Evolutionary conservation across 495 filamentous ascomycete genomes (phyloP), one percentile per base, ranked within the genome.

Genomic region (Neurospora sp.): DNA sequence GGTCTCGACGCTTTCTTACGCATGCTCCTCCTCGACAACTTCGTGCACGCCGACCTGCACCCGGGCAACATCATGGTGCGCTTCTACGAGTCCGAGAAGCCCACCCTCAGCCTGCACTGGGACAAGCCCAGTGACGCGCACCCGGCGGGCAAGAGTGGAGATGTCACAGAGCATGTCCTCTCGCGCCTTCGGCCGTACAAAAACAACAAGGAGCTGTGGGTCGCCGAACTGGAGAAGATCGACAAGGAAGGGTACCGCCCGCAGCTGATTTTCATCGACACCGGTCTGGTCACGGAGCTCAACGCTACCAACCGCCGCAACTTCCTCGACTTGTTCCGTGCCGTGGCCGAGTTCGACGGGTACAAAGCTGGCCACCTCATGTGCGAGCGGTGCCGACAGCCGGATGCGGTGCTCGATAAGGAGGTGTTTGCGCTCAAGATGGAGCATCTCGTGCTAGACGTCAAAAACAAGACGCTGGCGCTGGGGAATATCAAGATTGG

Each of bases 21-120:
- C 74, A 99, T 99, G 96, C 86, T 99, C 4, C 86, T 99, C 15
- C 91, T 99, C 70, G 96, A 99, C 80, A 98, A 99, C 78, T 99
- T 99, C 79, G 90, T 98, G 71, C 96, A 99, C 77, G 96, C 96
- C n/a, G 96, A 99, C 81, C 85, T 99, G 11, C 96, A 99, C 77
- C 96, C 96, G 0, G 96, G 96, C 9, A 99, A 99, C 80, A 98
- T 99, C 84, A 98, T 99, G 95, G 96, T 99, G 69, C 93, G 96
- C 73, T 99, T 99, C 83, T 97, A 98, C 83, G 89, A 96, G 77
- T 90, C 94, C 0, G 89, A 89, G 39, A 86, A 90, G 72, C 87
- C 96, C 5, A 85, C 88, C 73, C 83, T 94, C 11, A 85, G 88
- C 43, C 84, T 87, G 36, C 86, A 86, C 70, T 71, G 78, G 15